Base-by-base conservation (phyloP, 2,329 filamentous ascomycete species). In the Cordyceps cicadae region DNA sequence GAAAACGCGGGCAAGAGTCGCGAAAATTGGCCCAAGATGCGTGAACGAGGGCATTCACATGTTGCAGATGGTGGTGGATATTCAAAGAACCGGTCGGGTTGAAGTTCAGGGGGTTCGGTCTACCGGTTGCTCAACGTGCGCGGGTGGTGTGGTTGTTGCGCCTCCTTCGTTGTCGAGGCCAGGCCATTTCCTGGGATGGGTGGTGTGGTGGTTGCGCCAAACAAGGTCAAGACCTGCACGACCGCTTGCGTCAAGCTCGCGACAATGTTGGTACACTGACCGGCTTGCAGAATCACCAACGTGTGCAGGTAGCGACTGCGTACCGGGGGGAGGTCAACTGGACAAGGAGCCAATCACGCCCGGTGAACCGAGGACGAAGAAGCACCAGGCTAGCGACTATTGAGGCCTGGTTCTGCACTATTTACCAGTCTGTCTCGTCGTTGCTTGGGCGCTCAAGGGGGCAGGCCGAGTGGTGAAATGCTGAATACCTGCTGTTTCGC, bases 231-330 rank as follows among this genome's bases (percentile, higher is more conserved):
- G 55, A 58, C 21, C 37, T 41, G 21, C 46, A 21, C 45, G 49
- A 59, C 48, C 56, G 56, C 37, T 45, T 59, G 45, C 56, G 56
- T 45, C 49, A 53, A 34, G 48, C 3, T 29, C 9, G 49, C 34
- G 39, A 59, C 49, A 45, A 17, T n/a, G 14, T 46, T 12, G 56
- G 49, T 59, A 59, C 45, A 59, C 45, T 24, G 39, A 12, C 34
- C 34, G 9, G 29, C 56, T 5, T 14, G 32, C 21, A 15, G 11
- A 19, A 4, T 34, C 1, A n/a, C 21, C 54, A 56, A 19, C 26
- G 4, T n/a, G 5, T 6, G n/a, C 15, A 48, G 54, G 54, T 48
- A 55, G 5, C 54, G n/a, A 29, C 34, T 3, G 15, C 21, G 51
- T 54, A 45, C 39, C 54, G 21, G n/a, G 19, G 49, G 19, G 43